phyloP scores from a whole-genome alignment of 441 rosid genomes.

The Syzygium syzygioides region DNA sequence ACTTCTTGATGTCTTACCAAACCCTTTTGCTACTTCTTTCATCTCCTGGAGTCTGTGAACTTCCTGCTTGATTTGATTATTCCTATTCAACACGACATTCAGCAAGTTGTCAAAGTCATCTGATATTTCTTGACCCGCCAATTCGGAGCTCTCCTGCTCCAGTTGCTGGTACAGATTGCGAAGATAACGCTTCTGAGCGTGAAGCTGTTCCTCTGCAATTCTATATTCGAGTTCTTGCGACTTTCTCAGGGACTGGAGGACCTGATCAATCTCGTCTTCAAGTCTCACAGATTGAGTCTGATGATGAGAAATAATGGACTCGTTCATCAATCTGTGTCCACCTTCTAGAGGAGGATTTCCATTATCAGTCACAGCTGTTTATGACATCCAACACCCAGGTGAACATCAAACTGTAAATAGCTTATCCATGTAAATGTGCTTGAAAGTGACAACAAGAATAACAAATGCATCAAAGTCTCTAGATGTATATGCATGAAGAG shows the following conservation, averaged over 20 bases:
- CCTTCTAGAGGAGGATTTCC: slow-evolving; percentile 22
- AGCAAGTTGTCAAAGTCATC: slow-evolving; percentile 21
- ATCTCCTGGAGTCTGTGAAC: slow-evolving; percentile 51
- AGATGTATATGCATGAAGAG: background rate
- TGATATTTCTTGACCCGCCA: slow-evolving; percentile 18
- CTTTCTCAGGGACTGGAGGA: slow-evolving; percentile 44
- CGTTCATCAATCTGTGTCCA: slow-evolving; percentile 4
- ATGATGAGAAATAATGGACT: slow-evolving; percentile 32
- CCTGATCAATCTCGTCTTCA: slow-evolving; percentile 52
- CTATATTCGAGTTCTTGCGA: slow-evolving; percentile 63
- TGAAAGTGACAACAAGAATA: background rate
- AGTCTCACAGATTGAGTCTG: slow-evolving; percentile 44
- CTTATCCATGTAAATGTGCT: background rate
- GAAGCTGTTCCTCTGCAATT: slow-evolving; percentile 58
- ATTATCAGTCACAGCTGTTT: slow-evolving; percentile 24
- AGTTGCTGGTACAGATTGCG: slow-evolving; percentile 54
- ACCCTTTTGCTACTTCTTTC: slow-evolving; percentile 74
- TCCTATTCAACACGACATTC: slow-evolving; percentile 34
- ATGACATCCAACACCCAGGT: background rate
- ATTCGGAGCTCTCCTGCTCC: slow-evolving; percentile 57
- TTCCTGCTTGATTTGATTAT: slow-evolving; percentile 59
- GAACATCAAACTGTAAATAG: background rate
- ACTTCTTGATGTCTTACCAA: slow-evolving; percentile 56
- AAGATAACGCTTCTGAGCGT: slow-evolving; percentile 54
- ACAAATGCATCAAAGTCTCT: background rate